Conservation (phyloP, 176 grass and related monocot species). For the Cymbopogon citratus region DNA sequence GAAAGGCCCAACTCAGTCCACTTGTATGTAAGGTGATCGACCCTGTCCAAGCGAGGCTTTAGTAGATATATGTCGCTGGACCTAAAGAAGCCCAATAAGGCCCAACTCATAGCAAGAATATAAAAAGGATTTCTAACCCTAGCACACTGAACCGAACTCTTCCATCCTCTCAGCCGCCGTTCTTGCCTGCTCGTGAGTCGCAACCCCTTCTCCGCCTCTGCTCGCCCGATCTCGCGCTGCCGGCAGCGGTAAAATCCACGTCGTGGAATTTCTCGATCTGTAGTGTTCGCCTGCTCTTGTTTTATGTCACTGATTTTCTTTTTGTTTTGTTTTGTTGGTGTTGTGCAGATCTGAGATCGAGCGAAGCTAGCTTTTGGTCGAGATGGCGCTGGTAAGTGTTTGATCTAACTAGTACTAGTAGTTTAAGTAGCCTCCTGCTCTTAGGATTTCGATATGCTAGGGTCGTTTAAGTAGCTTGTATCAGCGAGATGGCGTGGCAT, state of each 20-base stretch:
- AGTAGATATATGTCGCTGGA: not conserved
- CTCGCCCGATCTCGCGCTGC: not conserved
- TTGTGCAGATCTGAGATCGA: constrained; percentile 13
- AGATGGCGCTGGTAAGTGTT: constrained; percentile 37
- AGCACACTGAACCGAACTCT: too few species aligned
- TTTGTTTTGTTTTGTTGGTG: not conserved
- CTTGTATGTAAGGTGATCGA: not conserved
- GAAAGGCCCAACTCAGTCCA: not conserved
- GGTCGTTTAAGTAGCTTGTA: not conserved
- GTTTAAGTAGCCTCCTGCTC: not conserved
- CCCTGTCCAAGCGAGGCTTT: not conserved
- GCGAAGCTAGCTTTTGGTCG: not conserved
- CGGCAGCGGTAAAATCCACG: not conserved
- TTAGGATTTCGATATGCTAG: not conserved
- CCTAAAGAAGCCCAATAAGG: too few species aligned
- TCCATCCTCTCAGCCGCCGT: too few species aligned
- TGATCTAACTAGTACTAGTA: not conserved
- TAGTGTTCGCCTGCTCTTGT: too few species aligned
- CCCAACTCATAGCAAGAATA: too few species aligned
- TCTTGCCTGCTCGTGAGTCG: too few species aligned
- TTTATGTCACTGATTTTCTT: not conserved
- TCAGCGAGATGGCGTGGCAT: not conserved
- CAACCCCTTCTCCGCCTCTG: not conserved
- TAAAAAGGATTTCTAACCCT: too few species aligned
- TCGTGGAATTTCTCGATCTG: not conserved